These are phyloP conservation scores for Melastoma candidum DNA, from an alignment of 441 rosid genomes.

Conservation along the genomic window DNA sequence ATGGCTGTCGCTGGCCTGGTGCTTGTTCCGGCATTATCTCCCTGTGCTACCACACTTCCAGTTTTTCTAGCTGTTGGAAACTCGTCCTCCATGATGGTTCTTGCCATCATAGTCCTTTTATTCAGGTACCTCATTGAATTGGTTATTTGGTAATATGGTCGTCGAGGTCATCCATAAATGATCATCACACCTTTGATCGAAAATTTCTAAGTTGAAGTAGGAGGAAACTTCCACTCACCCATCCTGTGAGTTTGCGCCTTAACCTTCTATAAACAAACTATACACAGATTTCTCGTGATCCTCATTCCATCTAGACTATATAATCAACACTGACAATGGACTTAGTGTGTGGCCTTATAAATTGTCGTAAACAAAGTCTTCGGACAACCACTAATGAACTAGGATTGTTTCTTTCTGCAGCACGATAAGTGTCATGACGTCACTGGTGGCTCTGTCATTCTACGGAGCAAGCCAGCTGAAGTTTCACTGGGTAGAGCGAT, in stretches of 20 bases:
- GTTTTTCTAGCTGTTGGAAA: slow-evolving; percentile 96
- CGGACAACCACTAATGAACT: slow-evolving; percentile 1
- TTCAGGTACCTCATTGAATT: slow-evolving; percentile 43
- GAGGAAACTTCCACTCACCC: no score
- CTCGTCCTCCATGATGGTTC: slow-evolving; percentile 87
- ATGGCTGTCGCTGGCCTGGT: slow-evolving; percentile 98
- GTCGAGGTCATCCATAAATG: no score
- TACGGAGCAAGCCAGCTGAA: slow-evolving; percentile 98
- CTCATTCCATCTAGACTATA: no score
- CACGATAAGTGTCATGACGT: slow-evolving; percentile 90
- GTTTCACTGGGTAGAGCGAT: slow-evolving; percentile 93
- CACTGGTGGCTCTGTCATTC: slow-evolving; percentile 88
- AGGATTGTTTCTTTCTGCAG: slow-evolving; percentile 30
- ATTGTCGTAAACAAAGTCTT: background rate
- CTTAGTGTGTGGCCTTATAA: background rate
- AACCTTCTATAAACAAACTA: no score
- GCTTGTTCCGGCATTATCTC: slow-evolving; percentile 93
- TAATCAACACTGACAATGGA: no score
- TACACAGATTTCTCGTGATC: no score
- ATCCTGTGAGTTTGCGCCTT: no score
- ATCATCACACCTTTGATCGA: no score
- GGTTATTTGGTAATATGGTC: no score
- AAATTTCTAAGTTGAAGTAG: no score
- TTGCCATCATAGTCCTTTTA: slow-evolving; percentile 83
- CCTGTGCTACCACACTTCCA: slow-evolving; percentile 96